Conservation (phyloP, 1,284 basidiomycete species). For the Apiotrichum veenhuisii region DNA sequence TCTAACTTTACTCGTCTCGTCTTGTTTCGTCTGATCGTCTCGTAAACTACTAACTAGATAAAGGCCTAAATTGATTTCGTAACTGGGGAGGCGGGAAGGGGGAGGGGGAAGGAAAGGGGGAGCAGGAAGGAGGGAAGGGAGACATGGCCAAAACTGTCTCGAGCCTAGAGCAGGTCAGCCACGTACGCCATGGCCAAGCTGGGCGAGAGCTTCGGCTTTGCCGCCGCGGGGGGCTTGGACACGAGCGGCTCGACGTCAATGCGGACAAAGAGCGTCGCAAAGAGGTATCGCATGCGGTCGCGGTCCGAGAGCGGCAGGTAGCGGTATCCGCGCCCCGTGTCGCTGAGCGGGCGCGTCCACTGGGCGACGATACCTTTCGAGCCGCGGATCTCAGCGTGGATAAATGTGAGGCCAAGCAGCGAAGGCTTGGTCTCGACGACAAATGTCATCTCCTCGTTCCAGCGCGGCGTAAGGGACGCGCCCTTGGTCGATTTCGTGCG, state of each 20-base stretch:
- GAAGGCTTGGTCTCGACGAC: slow-evolving; percentile 67
- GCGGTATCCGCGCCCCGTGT: slow-evolving; percentile 61
- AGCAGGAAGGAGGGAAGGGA: too few relatives aligned
- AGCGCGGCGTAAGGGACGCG: slow-evolving; percentile 85
- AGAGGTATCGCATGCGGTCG: slow-evolving; percentile 75
- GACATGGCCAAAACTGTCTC: too few relatives aligned
- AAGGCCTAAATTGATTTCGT: too few relatives aligned
- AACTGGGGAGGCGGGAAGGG: too few relatives aligned
- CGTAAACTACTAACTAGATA: too few relatives aligned
- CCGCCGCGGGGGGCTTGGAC: neutral
- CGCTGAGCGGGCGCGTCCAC: slow-evolving; percentile 57
- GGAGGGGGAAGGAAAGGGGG: too few relatives aligned
- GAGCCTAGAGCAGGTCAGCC: neutral
- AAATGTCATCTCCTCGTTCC: slow-evolving; percentile 69
- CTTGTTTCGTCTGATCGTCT: too few relatives aligned
- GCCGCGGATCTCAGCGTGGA: slow-evolving; percentile 70
- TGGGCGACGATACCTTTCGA: slow-evolving; percentile 63
- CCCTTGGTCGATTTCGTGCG: slow-evolving; percentile 49
- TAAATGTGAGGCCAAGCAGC: slow-evolving; percentile 76
- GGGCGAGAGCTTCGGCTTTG: neutral
- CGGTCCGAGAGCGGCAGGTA: slow-evolving; percentile 80
- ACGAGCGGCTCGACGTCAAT: slow-evolving; percentile 1
- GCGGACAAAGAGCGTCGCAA: slow-evolving; percentile 77
- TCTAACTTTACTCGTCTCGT: too few relatives aligned
- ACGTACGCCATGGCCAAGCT: neutral